Base-by-base conservation (phyloP, 2,329 filamentous ascomycete species). In the Penicillium sp. region DNA sequence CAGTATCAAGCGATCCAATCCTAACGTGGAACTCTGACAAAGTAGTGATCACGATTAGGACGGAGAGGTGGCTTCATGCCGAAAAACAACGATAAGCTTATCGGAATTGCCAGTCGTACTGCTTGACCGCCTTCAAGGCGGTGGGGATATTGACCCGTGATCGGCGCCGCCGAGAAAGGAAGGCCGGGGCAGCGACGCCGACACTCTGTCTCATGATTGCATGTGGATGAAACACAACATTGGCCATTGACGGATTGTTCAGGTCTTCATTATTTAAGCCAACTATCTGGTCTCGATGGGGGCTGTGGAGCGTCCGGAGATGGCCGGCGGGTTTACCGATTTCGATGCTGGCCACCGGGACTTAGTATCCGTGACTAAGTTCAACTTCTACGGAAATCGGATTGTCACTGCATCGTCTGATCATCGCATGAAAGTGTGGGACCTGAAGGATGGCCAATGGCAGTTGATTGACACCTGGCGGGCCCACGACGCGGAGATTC, bases 341-440 rank as follows among this genome's bases (percentile, higher is more conserved):
- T 68, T 71, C 48, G 65, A 69, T 42, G 59, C 67, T 25, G 66
- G 64, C 42, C 68, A 71, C 55, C 62, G 65, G 33, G 68, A 93
- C 61, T 74, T 92, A 30, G 84, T 93, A 35, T 81, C 89, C 48
- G 83, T 86, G 38, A 81, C 90, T 44, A 83, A 86, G 50, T 94
- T 93, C 74, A 95, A 95, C 65, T 82, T 81, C 50, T 94, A 94
- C 62, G 90, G 89, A 52, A 89, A 87, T 55, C 85, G 89, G 52
- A 89, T 90, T 71, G 85, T 89, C 28, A 92, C 88, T 2, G 88
- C 87, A 22, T 92, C 87, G 12, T 85, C 90, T 12, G 90, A 96
- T 63, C 90, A 94, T 62, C 86, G 84, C 61, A 83, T 96, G 56
- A 87, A 89, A 59, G 84, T 95, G 46, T 95, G 90, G 75, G 83